Evolutionary conservation across 2,329 filamentous ascomycete species (phyloP), one percentile per base, ranked within the genome.

Genomic region (Colletotrichum ledebouriae): DNA sequence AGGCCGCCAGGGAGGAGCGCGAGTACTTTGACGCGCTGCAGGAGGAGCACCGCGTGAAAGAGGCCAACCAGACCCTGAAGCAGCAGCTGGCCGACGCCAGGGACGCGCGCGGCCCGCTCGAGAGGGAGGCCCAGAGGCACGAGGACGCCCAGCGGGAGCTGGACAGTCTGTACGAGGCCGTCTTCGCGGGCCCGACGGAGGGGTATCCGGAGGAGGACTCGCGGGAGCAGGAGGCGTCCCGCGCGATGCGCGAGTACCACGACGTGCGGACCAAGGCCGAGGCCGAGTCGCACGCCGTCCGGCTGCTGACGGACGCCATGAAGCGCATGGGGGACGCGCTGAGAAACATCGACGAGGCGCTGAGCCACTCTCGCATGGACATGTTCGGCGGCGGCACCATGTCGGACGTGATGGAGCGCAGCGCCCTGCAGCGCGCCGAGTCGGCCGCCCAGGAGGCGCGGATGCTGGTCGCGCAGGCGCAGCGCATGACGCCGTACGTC

Each of bases 11-110:
- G 69, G 86, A 88, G 74, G 86, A 88, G 74, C 76, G 78, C 49
- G 86, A 88, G 70, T 89, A 87, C 74, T 80, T 86, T 29, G 82
- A 85, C 52, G 86, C 82, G 0, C 79, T 86, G 53, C 82, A 86
- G 67, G 75, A 82, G 34, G 79, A 84, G 65, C 79, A 84, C 25
- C 78, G 82, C 25, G 81, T 83, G 47, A 80, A 82, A 52, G 79
- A 82, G 44, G 73, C 80, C 56, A 79, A 82, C 42, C 77, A 79
- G 2, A 76, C 78, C 59, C 72, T 88, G 3, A 75, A 77, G 5
- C 58, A 58, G 1, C 80, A 83, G 64, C 77, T 84, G 1, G 70
- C 74, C 0, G 77, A 83, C 3, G 85, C 86, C 0, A 70, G 78
- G 13, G 70, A 72, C 15, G 78, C 76, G 2, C 76, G 75, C 44